Evolutionary conservation across 2,329 filamentous ascomycete genomes (phyloP), one percentile per base, ranked within the genome.

Genomic region (Magnaporthiopsis poae): DNA sequence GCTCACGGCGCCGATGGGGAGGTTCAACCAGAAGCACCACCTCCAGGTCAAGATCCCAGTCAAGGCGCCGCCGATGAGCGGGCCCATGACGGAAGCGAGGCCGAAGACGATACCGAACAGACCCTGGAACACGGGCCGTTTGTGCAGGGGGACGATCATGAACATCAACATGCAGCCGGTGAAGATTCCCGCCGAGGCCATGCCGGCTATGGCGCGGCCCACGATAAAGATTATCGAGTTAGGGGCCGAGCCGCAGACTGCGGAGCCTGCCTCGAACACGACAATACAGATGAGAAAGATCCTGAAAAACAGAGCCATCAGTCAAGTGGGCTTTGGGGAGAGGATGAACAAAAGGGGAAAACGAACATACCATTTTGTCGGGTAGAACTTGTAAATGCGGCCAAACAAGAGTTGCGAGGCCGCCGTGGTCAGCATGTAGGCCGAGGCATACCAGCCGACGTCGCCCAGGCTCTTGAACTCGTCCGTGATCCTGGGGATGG

Each of bases 381-480:
- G 77, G 69, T 84, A 86, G 69, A 83, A 83, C 68, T 79, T 80
- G 72, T 84, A 86, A 59, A 86, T 77, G 59, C 82, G 78, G 8
- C 84, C 83, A 71, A 82, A 85, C 11, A 84, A 71, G 3, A 84
- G 76, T 70, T 84, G 81, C 25, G 79, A 81, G n/a, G 82, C 82
- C 8, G 83, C 80, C 2, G 83, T 84, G 15, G 85, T 86, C 69
- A 88, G 76, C 79, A 87, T 83, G 72, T 87, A 86, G 1, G 84
- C 81, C 56, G 83, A 84, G 5, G 83, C 85, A 73, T 88, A 88
- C 86, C 86, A 88, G 65, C 85, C 85, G 67, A 88, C 84, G 68
- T 88, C 86, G 1, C 81, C 81, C 2, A 87, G 75, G 65, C 83
- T 83, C 62, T 83, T 75, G 72, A 86, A 86, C 27, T 85, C 81